Evolutionary conservation across 208 protist genomes (phyloP).

Genomic region (Trypanosoma scelopori): DNA sequence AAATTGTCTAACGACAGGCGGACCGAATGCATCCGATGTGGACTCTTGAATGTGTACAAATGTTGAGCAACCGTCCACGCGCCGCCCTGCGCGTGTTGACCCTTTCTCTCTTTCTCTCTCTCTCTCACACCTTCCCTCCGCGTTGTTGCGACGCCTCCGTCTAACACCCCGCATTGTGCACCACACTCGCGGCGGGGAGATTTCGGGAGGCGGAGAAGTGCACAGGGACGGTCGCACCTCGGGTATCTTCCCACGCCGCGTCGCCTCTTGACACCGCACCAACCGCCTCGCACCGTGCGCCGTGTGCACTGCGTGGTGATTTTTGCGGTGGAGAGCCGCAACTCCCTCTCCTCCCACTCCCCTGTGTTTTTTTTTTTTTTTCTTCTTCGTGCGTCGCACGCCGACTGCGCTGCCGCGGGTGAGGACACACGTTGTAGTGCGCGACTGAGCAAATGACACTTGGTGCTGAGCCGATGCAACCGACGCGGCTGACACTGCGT

Average conservation of each 20-base stretch:
- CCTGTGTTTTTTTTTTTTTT: not conserved
- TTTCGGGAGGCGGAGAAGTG: constrained; percentile 20
- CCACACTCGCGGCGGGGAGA: constrained; percentile 1
- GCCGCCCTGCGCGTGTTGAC: not conserved
- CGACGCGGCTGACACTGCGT: constrained; percentile 3
- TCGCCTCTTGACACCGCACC: constrained; percentile 1
- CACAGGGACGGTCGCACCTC: too few species aligned
- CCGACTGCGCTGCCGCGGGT: not conserved
- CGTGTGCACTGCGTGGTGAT: constrained; percentile 16
- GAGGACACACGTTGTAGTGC: constrained; percentile 25
- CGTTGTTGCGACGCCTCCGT: constrained; percentile 13
- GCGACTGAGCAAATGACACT: constrained; percentile 11
- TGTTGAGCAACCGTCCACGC: constrained; percentile 24
- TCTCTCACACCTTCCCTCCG: not conserved
- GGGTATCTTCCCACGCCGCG: not conserved
- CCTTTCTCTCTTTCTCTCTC: not conserved
- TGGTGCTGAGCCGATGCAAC: constrained; percentile 13
- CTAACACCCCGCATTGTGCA: constrained; percentile 24
- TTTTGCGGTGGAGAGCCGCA: constrained; percentile 6
- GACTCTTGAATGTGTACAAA: constrained; percentile 40
- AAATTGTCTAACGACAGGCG: constrained; percentile 40
- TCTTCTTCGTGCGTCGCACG: not conserved
- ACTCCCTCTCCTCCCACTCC: not conserved
- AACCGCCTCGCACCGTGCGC: constrained; percentile 2
- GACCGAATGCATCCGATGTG: constrained; percentile 27